Conservation (phyloP, 257 asterid genomes). For the Lantana camara region DNA sequence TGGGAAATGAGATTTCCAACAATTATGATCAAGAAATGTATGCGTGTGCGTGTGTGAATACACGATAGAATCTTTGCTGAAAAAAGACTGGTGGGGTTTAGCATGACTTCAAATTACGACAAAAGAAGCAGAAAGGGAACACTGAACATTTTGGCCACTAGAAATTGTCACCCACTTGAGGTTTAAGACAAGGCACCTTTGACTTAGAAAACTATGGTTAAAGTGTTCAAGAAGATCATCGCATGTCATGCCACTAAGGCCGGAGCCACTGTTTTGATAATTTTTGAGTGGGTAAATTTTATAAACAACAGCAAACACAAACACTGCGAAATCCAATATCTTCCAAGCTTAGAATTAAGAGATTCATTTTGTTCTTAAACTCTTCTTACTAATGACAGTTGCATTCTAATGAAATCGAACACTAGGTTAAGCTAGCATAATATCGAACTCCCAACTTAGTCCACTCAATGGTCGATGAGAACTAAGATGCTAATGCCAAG, state of each 20-base stretch:
- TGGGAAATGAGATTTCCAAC: conserved; percentile 13
- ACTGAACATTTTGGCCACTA: too few relatives aligned
- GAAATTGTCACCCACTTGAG: conserved; percentile 28
- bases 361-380: too few relatives aligned
- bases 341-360: conserved; percentile 1
- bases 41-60: not conserved
- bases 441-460: too few relatives aligned
- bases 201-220: conserved; percentile 22
- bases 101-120: conserved; percentile 7
- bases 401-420: too few relatives aligned
- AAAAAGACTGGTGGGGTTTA: conserved; percentile 25
- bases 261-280: too few relatives aligned
- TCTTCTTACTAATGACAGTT: too few relatives aligned
- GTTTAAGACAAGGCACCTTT: conserved; percentile 14
- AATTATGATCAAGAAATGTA: not conserved
- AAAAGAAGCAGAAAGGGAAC: conserved; percentile 31
- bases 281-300: too few relatives aligned
- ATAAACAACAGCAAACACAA: too few relatives aligned
- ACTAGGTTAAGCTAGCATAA: too few relatives aligned
- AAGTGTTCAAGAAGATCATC: conserved; percentile 18
- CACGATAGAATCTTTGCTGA: conserved; percentile 19
- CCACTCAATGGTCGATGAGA: conserved; percentile 20
- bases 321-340: not conserved
- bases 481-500: conserved; percentile 26
- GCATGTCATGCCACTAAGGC: too few relatives aligned